Conservation (phyloP, 768 basidiomycete genomes). For the Filobasidium floriforme region DNA sequence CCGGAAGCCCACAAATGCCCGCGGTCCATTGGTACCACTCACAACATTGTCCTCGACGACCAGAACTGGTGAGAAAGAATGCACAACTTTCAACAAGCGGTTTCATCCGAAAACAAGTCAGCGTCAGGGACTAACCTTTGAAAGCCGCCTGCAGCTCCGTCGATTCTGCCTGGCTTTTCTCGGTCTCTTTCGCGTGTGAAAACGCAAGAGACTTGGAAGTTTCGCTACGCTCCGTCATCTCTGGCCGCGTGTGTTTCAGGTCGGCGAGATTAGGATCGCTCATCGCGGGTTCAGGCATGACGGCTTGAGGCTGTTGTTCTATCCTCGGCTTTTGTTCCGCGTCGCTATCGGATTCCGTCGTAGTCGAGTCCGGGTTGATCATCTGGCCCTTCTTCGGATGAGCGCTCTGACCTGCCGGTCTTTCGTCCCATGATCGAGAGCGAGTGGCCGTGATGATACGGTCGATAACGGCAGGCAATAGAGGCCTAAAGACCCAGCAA, state of each 20-base stretch:
- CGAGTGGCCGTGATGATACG: not conserved
- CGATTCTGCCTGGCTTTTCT: not conserved
- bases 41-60: conserved; percentile 41
- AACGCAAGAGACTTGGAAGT: not conserved
- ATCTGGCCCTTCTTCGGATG: not conserved
- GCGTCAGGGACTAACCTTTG: not conserved
- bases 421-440: not conserved
- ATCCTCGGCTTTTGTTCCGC: not conserved
- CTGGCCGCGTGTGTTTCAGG: not conserved
- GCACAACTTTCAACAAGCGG: not conserved
- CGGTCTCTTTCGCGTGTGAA: not conserved
- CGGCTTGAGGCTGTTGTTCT: not conserved
- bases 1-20: conserved; percentile 21
- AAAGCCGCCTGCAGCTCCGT: not conserved
- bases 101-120: not conserved
- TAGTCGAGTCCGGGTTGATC: not conserved
- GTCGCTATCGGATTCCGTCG: conserved; percentile 1
- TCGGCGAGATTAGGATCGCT: not conserved
- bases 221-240: not conserved
- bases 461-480: conserved; percentile 11
- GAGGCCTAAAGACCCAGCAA: conserved; percentile 20
- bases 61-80: conserved; percentile 25
- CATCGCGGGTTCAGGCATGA: not conserved
- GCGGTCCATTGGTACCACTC: conserved; percentile 20
- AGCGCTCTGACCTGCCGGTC: too few species aligned